Base-by-base conservation (phyloP, 805 yeast species). In the Debaryomyces maramus region DNA sequence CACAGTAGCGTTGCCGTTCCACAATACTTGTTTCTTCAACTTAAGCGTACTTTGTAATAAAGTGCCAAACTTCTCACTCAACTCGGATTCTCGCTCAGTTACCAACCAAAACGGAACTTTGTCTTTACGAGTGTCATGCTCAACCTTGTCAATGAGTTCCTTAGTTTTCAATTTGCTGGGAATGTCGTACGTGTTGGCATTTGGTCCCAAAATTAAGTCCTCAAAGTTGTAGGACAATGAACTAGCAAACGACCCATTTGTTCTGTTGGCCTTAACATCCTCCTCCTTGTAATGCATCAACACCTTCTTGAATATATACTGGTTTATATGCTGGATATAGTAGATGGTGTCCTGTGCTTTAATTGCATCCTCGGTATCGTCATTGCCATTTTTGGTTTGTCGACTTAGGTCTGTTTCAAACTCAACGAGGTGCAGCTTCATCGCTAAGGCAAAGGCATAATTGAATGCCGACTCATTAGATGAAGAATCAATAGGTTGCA, bases 381-480 rank as follows among this genome's bases (percentile, higher is more conserved):
- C 53, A 17, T 37, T 37, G 11, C 43, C 41, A 8, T 40, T 41
- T 27, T 34, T 34, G 26, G 27, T 41, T 24, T 11, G 15, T 16
- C 10, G 24, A 16, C 20, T 17, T 5, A 43, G 37, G 9, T 35
- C 21, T 3, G 36, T 8, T 29, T 47, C 55, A 32, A 17, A 13
- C 7, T 44, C 31, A n/a, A 32, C 40, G 32, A 62, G 38, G 24
- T 59, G 60, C 18, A 49, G 50, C 26, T 50, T 45, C 24, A 60
- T 30, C 1, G 63, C 66, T 38, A 56, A 38, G 18, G 53, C 50
- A 34, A 58, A 55, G 3, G 63, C 65, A 44, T 53, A 58, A 27
- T 48, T 45, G 9, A 45, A 48, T 6, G 54, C 55, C n/a, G 40
- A 43, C 19, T 34, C 30, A 34, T 44, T 45, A 9, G 39, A 19